Evolutionary conservation across 2,329 filamentous ascomycete genomes (phyloP).

Genomic region (Tolypocladium album): DNA sequence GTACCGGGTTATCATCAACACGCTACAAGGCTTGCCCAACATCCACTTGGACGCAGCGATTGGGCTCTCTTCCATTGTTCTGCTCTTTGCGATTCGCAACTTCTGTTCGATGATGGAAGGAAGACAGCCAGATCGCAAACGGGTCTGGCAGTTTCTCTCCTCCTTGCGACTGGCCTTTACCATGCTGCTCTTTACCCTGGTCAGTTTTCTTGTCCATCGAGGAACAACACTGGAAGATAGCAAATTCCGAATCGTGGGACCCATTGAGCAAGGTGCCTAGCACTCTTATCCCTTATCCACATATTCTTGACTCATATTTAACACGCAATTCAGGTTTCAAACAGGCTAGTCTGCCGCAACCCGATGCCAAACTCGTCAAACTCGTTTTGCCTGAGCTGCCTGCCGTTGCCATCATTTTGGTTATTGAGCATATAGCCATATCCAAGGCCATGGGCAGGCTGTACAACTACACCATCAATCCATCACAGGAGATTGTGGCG

Average conservation of each 20-base stretch:
- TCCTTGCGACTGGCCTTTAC: conserved; percentile 67
- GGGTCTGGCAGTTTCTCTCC: conserved; percentile 62
- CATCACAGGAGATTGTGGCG: conserved; percentile 70
- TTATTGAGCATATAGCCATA: conserved; percentile 78
- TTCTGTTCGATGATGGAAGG: conserved; percentile 49
- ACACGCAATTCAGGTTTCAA: conserved; percentile 43
- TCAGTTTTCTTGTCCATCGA: conserved; percentile 58
- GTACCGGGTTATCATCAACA: conserved; percentile 33
- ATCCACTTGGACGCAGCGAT: conserved; percentile 59
- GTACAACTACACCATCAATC: conserved; percentile 69
- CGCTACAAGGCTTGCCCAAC: conserved; percentile 25
- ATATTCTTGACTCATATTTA: not conserved
- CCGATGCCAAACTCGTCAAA: conserved; percentile 44
- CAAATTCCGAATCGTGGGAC: conserved; percentile 52
- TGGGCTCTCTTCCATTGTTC: conserved; percentile 54
- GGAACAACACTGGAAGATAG: conserved; percentile 33
- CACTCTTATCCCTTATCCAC: not conserved
- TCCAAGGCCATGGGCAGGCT: conserved; percentile 72
- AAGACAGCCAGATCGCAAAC: conserved; percentile 47
- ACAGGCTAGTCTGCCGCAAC: conserved; percentile 46
- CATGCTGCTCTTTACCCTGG: conserved; percentile 63
- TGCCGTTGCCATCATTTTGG: conserved; percentile 62
- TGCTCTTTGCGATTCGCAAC: conserved; percentile 55
- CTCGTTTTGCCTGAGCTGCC: conserved; percentile 54
- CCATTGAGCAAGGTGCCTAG: conserved; percentile 48